These are phyloP conservation scores for Vitis vinifera DNA, from an alignment of 164 flowering plant species.

Conservation along the genomic window ASM3070453v1 NC_081816.1:9880501-9881000, in stretches of 20 bases:
- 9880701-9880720: not conserved
- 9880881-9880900: not conserved
- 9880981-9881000: slow-evolving; percentile 49
- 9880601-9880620: slow-evolving; percentile 16
- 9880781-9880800: slow-evolving; percentile 45
- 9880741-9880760: slow-evolving; percentile 59
- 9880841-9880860: slow-evolving; percentile 1
- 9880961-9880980: slow-evolving; percentile 3
- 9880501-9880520: not conserved
- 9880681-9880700: not conserved
- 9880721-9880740: slow-evolving; percentile 10
- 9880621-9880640: slow-evolving; percentile 1
- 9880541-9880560: slow-evolving; percentile 36
- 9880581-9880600: slow-evolving; percentile 35
- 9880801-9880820: slow-evolving; percentile 52
- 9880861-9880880: not conserved
- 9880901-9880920: not conserved
- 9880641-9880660: not conserved
- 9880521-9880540: not conserved
- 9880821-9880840: slow-evolving; percentile 43
- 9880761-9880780: slow-evolving; percentile 36
- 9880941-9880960: not conserved
- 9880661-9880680: not conserved
- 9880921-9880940: not conserved
- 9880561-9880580: slow-evolving; percentile 18